Conservation (phyloP, 75 land plant genomes). For the Chamaecyparis obtusa region DNA sequence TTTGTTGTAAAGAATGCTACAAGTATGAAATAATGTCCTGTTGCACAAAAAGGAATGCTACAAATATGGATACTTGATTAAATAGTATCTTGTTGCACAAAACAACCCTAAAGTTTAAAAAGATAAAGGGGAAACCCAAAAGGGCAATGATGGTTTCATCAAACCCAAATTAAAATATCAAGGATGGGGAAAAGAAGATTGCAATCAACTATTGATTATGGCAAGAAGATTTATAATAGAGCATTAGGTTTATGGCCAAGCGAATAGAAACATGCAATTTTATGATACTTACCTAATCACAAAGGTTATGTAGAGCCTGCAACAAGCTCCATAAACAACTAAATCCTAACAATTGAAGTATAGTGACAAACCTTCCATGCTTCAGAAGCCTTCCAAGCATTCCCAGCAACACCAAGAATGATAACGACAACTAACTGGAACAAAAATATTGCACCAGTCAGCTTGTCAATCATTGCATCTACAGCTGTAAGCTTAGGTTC, state of each 20-base stretch:
- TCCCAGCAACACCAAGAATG: slow-evolving; percentile 92
- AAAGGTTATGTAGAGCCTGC: neutral
- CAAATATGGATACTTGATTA: too few relatives aligned
- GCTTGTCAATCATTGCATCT: slow-evolving; percentile 99
- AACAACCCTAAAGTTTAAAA: too few relatives aligned
- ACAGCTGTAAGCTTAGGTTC: slow-evolving; percentile 95
- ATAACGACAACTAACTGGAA: slow-evolving; percentile 93
- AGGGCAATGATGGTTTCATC: too few relatives aligned
- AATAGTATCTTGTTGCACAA: too few relatives aligned
- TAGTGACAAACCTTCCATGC: slow-evolving; percentile 60
- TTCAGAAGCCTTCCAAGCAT: slow-evolving; percentile 93
- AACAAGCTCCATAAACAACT: slow-evolving; percentile 1
- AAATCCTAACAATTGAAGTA: neutral
- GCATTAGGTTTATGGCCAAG: neutral
- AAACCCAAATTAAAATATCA: too few relatives aligned
- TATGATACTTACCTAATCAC: neutral
- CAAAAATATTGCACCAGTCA: slow-evolving; percentile 90
- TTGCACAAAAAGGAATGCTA: too few relatives aligned
- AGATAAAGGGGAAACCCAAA: too few relatives aligned
- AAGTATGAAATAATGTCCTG: too few relatives aligned
- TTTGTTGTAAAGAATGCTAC: too few relatives aligned
- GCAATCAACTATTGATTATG: too few relatives aligned
- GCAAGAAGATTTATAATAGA: neutral
- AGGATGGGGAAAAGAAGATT: too few relatives aligned
- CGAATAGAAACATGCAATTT: neutral